phyloP scores from a whole-genome alignment of 192 early-diverging fungal genomes.

The Entomortierella chlamydospora region DNA sequence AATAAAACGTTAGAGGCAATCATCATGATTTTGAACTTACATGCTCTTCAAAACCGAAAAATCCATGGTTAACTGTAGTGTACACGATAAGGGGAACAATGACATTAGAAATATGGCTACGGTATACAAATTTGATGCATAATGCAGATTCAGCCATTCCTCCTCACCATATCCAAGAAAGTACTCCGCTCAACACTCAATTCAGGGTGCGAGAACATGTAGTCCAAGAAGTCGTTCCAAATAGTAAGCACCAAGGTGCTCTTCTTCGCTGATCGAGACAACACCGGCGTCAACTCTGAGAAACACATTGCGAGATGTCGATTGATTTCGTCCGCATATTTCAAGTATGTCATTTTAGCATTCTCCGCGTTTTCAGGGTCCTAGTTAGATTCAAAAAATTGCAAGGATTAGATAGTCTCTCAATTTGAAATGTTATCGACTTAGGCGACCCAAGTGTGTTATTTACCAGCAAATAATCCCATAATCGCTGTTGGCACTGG shows the following conservation, averaged over 20 bases:
- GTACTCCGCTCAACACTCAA: slow-evolving; percentile 8
- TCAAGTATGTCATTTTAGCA: slow-evolving; percentile 37
- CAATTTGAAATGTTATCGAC: too few species aligned
- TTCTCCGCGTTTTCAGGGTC: slow-evolving; percentile 15
- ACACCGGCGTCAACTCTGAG: slow-evolving; percentile 11
- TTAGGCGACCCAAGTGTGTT: too few species aligned
- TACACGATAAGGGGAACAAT: too few species aligned
- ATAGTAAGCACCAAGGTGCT: slow-evolving; percentile 15
- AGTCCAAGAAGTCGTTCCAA: slow-evolving; percentile 48
- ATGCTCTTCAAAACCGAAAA: slow-evolving; percentile 41
- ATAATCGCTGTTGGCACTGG: slow-evolving; percentile 20
- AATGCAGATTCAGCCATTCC: background rate
- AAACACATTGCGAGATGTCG: slow-evolving; percentile 30
- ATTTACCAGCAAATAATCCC: slow-evolving; percentile 32
- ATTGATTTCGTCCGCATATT: slow-evolving; percentile 41
- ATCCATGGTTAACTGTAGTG: slow-evolving; percentile 32
- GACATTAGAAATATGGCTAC: background rate
- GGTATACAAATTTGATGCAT: background rate
- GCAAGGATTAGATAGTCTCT: too few species aligned
- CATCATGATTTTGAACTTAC: slow-evolving; percentile 17
- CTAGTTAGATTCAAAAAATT: slow-evolving; percentile 5
- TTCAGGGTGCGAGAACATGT: slow-evolving; percentile 33
- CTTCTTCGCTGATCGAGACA: slow-evolving; percentile 3
- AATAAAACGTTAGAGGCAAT: background rate
- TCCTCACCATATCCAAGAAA: slow-evolving; percentile 32